These are phyloP conservation scores for Geotrichum klebahnii DNA, from an alignment of 1,139 yeast genomes.

Conservation along the genomic window DNA sequence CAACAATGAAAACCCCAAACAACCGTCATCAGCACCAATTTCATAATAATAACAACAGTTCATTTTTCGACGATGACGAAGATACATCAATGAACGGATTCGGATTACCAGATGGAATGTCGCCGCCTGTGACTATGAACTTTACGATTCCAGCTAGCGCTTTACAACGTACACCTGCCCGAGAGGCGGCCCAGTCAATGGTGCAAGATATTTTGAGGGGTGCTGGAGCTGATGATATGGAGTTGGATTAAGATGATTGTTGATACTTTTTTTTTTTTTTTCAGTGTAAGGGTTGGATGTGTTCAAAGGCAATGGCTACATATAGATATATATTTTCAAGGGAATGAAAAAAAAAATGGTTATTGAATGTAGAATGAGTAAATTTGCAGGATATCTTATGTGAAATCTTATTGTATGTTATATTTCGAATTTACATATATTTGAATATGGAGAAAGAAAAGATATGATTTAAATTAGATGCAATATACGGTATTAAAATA, in stretches of 20 bases:
- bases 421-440: too few species aligned
- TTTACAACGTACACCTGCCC: conserved; percentile 32
- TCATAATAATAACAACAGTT: conserved; percentile 11
- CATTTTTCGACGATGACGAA: conserved; percentile 26
- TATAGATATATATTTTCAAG: too few species aligned
- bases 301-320: too few species aligned
- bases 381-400: too few species aligned
- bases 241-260: not conserved
- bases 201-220: conserved; percentile 29
- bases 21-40: conserved; percentile 1
- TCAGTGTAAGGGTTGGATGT: too few species aligned
- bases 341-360: too few species aligned
- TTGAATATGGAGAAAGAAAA: too few species aligned
- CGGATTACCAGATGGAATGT: conserved; percentile 30
- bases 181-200: conserved; percentile 30
- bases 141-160: conserved; percentile 25
- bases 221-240: conserved; percentile 23
- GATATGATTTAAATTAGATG: too few species aligned
- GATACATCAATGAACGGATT: conserved; percentile 24
- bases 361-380: too few species aligned
- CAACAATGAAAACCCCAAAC: conserved; percentile 14
- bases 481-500: too few species aligned
- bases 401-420: too few species aligned
- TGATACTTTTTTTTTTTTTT: not conserved
- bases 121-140: conserved; percentile 34